Evolutionary conservation across 768 basidiomycete genomes (phyloP), one percentile per base, ranked within the genome.

Genomic region (Suillus brevipes): DNA sequence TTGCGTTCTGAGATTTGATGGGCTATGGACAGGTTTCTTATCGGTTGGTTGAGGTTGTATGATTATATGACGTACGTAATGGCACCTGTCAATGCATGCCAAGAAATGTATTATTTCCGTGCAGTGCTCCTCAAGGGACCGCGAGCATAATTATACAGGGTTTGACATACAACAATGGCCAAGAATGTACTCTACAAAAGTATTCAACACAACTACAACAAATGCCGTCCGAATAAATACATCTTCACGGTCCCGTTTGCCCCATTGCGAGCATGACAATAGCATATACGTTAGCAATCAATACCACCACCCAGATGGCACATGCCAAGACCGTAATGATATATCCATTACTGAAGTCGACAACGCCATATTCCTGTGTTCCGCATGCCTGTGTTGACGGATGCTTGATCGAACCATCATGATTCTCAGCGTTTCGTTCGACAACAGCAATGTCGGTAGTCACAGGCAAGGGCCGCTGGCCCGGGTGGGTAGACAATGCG

Each of bases 231-330:
- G 14, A 16, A 16, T 57, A 14, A 47, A 16, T 47, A 12, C 6
- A 14, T 25, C 34, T 62, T 55, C 36, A 64, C 38, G 63, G 49
- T 16, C 55, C 60, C 42, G 53, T 55, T 56, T 70, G 50, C 40
- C 77, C 75, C 68, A 79, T 62, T 3, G 67, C 77, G 16, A 87
- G 71, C 74, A 80, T 77, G 6, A 80, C 81, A 50, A 87, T 81
- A 31, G 84, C 85, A 70, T 86, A 87, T 23, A 68, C 73, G 66
- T 87, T 87, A 18, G 86, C 85, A 36, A 81, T 64, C n/a, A 82
- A 60, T 3, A 87, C 78, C 40, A 86, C 74, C 4, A 72, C 70
- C 77, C 82, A 85, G 31, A 87, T 76, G 6, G 72, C 64, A 64
- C 84, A 86, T n/a, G 84, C 79, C 23, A 84, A 45, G 6, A 65